Evolutionary conservation across 2,329 filamentous ascomycete species (phyloP), one percentile per base, ranked within the genome.

Genomic region (Magnaporthiopsis rhizophila): DNA sequence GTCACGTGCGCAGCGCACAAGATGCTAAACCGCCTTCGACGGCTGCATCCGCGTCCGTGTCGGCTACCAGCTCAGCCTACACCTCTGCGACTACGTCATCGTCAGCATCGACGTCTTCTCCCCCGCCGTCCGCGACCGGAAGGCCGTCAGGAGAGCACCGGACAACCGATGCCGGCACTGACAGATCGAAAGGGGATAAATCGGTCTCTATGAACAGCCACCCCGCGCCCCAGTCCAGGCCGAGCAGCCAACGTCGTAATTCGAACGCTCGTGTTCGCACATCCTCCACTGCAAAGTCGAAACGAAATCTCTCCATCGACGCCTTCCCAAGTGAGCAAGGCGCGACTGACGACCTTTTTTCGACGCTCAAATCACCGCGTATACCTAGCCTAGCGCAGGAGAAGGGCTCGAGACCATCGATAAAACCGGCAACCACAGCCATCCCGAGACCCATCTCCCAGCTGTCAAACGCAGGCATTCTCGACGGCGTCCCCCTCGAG

Each of bases 201-300:
- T n/a, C 61, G 24, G 38, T 18, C 45, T 15, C 38, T 13, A n/a
- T 53, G 45, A 62, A 15, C 21, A 26, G 61, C 8, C 38, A 62
- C 26, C 45, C 61, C 13, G 18, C 32, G 28, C 24, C 61, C 18
- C 45, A n/a, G 2, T 56, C 61, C 11, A 53, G 61, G 38, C 38
- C 61, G 28, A 56, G 24, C 45, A 32, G 26, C 32, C 61, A 65
- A 7, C 71, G 74, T 45, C 72, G 72, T 1, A 76, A 74, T 45
- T 74, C 75, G 1, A 75, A 72, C 65, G 71, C 75, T 3, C 72
- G 72, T 32, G 70, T 76, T 12, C 71, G 73, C 24, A 72, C 74
- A 1, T 63, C 72, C 9, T 67, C 70, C 3, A 67, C 69, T 3
- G 65, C 73, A 3, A 71, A 70, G 53, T 68, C 72, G 7, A 74